Evolutionary conservation across 148 eudicot species (phyloP), one percentile per base, ranked within the genome.

Genomic region (Chenopodium quinoa): DNA sequence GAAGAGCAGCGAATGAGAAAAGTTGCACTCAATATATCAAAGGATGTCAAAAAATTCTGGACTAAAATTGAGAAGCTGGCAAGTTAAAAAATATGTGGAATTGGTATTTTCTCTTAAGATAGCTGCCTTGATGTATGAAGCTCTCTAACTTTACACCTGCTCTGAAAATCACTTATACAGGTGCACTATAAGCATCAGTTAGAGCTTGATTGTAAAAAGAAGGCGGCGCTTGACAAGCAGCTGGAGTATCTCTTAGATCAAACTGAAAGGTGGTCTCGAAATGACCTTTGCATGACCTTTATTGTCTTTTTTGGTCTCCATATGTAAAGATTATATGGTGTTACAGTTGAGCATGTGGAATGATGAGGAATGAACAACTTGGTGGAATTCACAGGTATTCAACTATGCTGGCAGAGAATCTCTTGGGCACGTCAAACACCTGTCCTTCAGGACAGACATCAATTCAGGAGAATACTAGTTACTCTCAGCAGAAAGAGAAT

Each of bases 31-130:
- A 89, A 88, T 87, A 97, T 97, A 71, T 92, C 99, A 48, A 94
- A 97, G 86, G 99, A 94, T 74, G 94, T 94, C 68, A 97, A 97
- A 78, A 97, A 97, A 83, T 97, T 97, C 85, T 97, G 99, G 99
- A 87, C 90, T 63, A 97, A 97, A 88, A 94, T 97, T 75, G 98
- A 97, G 90, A 97, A 97, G 90, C 93, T 97, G 98, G 99, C 82
- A 97, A 88, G 93, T 88, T 79, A 2, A 65, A 40, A 34, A n/a
- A 77, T 48, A 56, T 83, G 34, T 76, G 8, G 19, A 27, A 75
- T 60, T 75, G 23, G 70, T 71, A 37, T 65, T 64, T 75, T 46
- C 25, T 54, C 44, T 27, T 47, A 44, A 22, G 25, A 29, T 73
- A 58, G 4, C 37, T 27, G 64, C 66, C 29, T 82, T 54, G 37